Evolutionary conservation across 768 basidiomycete species (phyloP).

Genomic region (Dentipellis fragilis): DNA sequence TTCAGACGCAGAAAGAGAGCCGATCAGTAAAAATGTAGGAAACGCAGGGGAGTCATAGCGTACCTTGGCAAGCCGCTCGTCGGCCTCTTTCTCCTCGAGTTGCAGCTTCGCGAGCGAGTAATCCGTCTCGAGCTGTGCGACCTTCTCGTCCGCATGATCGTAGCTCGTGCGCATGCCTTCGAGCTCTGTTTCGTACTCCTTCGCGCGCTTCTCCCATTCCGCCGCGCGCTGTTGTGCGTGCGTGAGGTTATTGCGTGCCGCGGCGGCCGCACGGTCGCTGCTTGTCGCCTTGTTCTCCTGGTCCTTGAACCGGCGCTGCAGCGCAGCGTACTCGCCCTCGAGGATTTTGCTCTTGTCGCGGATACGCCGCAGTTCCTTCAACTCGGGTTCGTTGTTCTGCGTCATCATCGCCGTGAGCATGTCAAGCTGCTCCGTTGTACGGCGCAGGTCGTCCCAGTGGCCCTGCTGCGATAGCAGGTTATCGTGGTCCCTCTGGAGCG

Average conservation of each 20-base stretch:
- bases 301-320: slow-evolving; percentile 69
- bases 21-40: background rate
- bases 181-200: slow-evolving; percentile 57
- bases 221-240: slow-evolving; percentile 69
- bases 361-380: slow-evolving; percentile 56
- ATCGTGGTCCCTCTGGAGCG: slow-evolving; percentile 53
- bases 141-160: slow-evolving; percentile 58
- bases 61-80: slow-evolving; percentile 61
- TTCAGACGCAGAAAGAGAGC: slow-evolving; percentile 19
- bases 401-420: slow-evolving; percentile 38
- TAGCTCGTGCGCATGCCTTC: slow-evolving; percentile 49
- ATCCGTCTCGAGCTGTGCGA: slow-evolving; percentile 61
- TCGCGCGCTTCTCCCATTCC: slow-evolving; percentile 76
- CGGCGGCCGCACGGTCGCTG: slow-evolving; percentile 47
- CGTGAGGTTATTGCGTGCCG: slow-evolving; percentile 52
- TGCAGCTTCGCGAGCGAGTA: slow-evolving; percentile 57
- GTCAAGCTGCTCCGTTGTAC: slow-evolving; percentile 65
- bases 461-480: slow-evolving; percentile 48
- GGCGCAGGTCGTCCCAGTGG: slow-evolving; percentile 73
- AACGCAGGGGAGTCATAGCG: background rate
- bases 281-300: slow-evolving; percentile 52
- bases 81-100: slow-evolving; percentile 67
- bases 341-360: slow-evolving; percentile 47
- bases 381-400: slow-evolving; percentile 60
- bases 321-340: slow-evolving; percentile 54